Base-by-base conservation (phyloP, 148 eudicot genomes). In the Oxyria digyna region DNA sequence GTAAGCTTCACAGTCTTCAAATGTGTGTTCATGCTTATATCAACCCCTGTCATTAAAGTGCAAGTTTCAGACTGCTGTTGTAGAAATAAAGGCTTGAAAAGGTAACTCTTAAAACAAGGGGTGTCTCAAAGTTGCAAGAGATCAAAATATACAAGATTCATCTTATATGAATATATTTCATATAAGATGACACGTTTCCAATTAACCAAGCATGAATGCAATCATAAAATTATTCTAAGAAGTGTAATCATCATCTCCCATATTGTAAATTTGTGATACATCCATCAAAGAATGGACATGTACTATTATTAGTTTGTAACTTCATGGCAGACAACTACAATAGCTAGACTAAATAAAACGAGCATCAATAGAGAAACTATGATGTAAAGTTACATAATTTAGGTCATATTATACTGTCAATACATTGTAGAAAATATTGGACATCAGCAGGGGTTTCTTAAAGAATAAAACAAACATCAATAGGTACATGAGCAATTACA, bases 21-120 rank as follows among this genome's bases (percentile, higher is more conserved):
- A 77, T 86, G 91, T n/a, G 95, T 84, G 80, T 88, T 88, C 95
- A 88, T 88, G 73, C 88, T 86, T 8, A 85, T 84, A 69, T 88
- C 94, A 74, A 88, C 90, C 48, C 89, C 86, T 87, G 50, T 68
- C 11, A 11, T 23, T 26, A 23, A 54, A 54, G 62, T 24, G 62
- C 14, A 54, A 54, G 24, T 4, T 24, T 23, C 21, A 18, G 23
- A n/a, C 6, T 23, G 18, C 23, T 46, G 18, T 23, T n/a, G 23
- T 5, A 46, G 23, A 2, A 46, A 46, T 46, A n/a, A n/a, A 46
- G 7, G 23, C 52, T 46, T 46, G 21, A 46, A 46, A n/a, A 46
- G 6, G 6, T 23, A 54, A 24, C 29, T 54, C 23, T n/a, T 12
- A 35, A 6, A 13, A n/a, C 15, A 2, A 45, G 17, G 18, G 50